Conservation (phyloP, 2,329 filamentous ascomycete species). For the Epichloe glyceriae region DNA sequence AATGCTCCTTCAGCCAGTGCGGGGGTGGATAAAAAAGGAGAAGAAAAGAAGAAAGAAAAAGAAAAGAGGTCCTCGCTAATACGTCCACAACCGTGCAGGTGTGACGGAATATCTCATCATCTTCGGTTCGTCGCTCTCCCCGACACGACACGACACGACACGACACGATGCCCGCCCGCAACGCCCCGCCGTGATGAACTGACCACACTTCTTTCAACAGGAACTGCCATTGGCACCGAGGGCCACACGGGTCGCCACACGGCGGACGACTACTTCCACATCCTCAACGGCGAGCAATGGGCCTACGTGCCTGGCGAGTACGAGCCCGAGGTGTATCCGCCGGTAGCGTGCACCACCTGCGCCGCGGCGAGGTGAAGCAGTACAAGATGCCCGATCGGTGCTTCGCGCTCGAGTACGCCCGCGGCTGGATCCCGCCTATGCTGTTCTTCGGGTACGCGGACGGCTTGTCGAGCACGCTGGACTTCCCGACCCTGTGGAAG, state of each 20-base stretch:
- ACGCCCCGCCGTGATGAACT: too few species aligned
- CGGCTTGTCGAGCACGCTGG: constrained; percentile 65
- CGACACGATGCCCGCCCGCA: too few species aligned
- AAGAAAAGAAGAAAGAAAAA: too few species aligned
- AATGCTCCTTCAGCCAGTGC: background rate
- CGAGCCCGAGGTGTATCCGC: constrained; percentile 55
- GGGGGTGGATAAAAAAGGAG: too few species aligned
- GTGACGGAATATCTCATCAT: constrained; percentile 85
- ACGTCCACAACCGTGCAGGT: constrained; percentile 24
- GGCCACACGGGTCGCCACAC: constrained; percentile 82
- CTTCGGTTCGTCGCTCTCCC: constrained; percentile 39
- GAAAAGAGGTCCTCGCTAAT: too few species aligned
- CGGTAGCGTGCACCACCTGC: constrained; percentile 60
- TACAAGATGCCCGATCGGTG: constrained; percentile 67
- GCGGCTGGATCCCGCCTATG: constrained; percentile 90
- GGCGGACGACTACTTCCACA: constrained; percentile 90
- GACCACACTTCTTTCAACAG: constrained; percentile 5
- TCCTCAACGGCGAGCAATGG: constrained; percentile 64
- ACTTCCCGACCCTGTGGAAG: constrained; percentile 72
- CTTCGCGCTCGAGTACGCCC: constrained; percentile 73
- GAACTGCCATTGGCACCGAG: constrained; percentile 71
- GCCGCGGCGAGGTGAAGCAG: constrained; percentile 62
- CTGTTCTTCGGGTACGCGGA: constrained; percentile 82
- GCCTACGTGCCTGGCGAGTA: constrained; percentile 60
- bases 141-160: too few species aligned